Evolutionary conservation across 176 grass and related monocot genomes (phyloP), one percentile per base, ranked within the genome.

Genomic region (Oryza australiensis): DNA sequence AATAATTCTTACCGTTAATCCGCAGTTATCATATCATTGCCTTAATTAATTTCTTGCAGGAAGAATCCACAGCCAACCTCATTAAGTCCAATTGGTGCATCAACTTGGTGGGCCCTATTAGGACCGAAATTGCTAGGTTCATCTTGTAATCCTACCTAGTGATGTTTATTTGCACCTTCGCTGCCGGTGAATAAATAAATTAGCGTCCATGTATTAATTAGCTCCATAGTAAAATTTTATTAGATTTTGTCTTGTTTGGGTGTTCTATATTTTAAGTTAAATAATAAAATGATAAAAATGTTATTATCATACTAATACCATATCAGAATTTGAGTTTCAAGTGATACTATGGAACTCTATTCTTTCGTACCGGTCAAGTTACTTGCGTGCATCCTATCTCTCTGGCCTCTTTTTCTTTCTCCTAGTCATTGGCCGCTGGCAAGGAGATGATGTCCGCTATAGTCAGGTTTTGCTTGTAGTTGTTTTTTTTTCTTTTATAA

Each of bases 31-130:
- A 70, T 49, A 49, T 49, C 46, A 49, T 49, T 29, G 33, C n/a
- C 10, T 60, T 70, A 64, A 77, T n/a, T 26, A 73, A 6, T 48
- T 27, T 55, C 37, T 74, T 68, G 16, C 77, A 68, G 8, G 26
- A 74, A 68, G 28, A 49, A 66, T 82, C 30, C 66, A 78, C 18
- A 2, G 32, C 80, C 16, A 66, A 64, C 78, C 82, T 46, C 48
- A 28, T 64, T 37, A 24, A 40, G 29, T 74, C 14, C n/a, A 35
- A 37, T 13, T 20, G 48, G 48, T 20, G 48, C 46, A 49, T 16
- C 46, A 35, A 13, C 14, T 16, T 5, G 1, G 24, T 60, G 46
- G 72, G 41, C 23, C 60, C 84, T 60, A 32, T 6, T 0, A 32
- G 18, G 27, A 26, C 48, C 0, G 64, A 13, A 70, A 82, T 28